These are phyloP conservation scores for Mycosarcoma mackinlayi DNA, from an alignment of 1,284 basidiomycete genomes.

Conservation along the genomic window DNA sequence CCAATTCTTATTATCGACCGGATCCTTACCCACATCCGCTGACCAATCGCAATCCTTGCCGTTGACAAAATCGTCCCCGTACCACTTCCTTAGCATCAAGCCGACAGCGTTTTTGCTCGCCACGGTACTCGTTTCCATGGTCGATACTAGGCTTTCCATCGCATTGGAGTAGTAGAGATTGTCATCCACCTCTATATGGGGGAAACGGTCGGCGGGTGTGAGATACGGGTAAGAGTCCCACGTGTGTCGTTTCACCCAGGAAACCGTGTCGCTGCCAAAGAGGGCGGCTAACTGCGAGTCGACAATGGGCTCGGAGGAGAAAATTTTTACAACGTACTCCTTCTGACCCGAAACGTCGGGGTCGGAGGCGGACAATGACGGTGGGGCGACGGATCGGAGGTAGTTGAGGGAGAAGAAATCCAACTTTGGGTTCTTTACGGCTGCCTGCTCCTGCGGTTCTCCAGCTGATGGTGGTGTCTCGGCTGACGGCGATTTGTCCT, in stretches of 20 bases:
- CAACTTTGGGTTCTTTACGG: slow-evolving; percentile 68
- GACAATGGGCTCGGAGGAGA: slow-evolving; percentile 76
- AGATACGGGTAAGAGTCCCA: slow-evolving; percentile 74
- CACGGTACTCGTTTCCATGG: slow-evolving; percentile 92
- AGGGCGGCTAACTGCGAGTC: slow-evolving; percentile 75
- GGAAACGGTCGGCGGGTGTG: slow-evolving; percentile 76
- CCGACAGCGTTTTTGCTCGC: slow-evolving; percentile 78
- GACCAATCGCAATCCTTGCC: slow-evolving; percentile 44
- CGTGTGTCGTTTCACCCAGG: slow-evolving; percentile 85
- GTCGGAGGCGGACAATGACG: slow-evolving; percentile 31
- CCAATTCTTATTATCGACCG: slow-evolving; percentile 50
- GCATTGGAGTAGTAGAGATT: slow-evolving; percentile 89
- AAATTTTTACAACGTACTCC: slow-evolving; percentile 73
- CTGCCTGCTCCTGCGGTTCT: background rate
- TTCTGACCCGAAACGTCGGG: slow-evolving; percentile 17
- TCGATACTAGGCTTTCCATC: slow-evolving; percentile 74
- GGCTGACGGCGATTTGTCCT: slow-evolving; percentile 3
- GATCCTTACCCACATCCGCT: slow-evolving; percentile 10
- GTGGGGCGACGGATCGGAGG: slow-evolving; percentile 74
- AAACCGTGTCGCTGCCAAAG: slow-evolving; percentile 58
- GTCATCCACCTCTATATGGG: slow-evolving; percentile 79
- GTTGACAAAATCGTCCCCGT: slow-evolving; percentile 58
- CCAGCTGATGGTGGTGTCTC: background rate
- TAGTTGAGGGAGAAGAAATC: slow-evolving; percentile 92
- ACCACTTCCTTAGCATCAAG: slow-evolving; percentile 55